phyloP scores from a whole-genome alignment of 441 rosid genomes.

The Francoa sonchifolia region DNA sequence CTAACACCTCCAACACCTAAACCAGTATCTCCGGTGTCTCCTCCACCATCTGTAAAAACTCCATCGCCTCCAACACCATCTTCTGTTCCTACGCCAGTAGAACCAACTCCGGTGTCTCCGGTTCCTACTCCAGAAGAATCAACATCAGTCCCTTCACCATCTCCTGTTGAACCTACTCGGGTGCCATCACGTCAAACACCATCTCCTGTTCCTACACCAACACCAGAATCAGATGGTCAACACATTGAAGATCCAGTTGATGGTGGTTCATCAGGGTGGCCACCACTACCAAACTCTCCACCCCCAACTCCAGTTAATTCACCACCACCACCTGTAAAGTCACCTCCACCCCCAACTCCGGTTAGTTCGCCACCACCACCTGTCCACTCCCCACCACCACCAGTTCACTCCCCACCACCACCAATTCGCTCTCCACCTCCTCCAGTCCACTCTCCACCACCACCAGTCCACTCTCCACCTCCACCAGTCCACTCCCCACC shows the following conservation, averaged over 20 bases:
- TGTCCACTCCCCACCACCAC: conserved; percentile 9
- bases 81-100: conserved; percentile 6
- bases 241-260: background rate
- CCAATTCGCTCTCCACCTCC: background rate
- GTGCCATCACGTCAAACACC: conserved; percentile 11
- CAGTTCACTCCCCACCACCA: conserved; percentile 11
- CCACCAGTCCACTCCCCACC: background rate
- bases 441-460: background rate
- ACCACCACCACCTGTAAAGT: conserved; percentile 10
- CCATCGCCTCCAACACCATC: conserved; percentile 7
- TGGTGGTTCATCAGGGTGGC: no score
- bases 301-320: conserved; percentile 11
- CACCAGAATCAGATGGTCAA: background rate
- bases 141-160: conserved; percentile 5
- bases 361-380: conserved; percentile 9
- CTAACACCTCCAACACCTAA: conserved; percentile 6
- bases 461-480: conserved; percentile 1
- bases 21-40: no score
- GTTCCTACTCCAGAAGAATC: conserved; percentile 15
- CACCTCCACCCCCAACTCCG: conserved; percentile 11
- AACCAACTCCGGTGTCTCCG: conserved; percentile 5
- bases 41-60: conserved; percentile 2
- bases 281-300: conserved; percentile 6
- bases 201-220: background rate
- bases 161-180: conserved; percentile 17